Evolutionary conservation across 805 yeast genomes (phyloP).

Genomic region (Yamadazyma akitaensis): DNA sequence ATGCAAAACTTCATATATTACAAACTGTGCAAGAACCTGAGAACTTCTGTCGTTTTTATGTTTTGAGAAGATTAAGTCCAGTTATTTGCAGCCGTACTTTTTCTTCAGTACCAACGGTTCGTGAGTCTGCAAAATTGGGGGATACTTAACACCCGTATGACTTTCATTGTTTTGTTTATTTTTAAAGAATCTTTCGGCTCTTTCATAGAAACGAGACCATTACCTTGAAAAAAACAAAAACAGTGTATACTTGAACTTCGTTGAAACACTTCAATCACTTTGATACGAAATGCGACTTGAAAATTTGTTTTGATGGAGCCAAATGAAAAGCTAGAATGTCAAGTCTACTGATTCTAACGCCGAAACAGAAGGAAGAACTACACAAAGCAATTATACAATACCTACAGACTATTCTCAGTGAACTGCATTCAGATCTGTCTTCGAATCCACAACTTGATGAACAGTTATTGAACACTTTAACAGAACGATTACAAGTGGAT

Average conservation of each 20-base stretch:
- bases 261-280: background rate
- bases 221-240: too few species aligned
- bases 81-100: too few species aligned
- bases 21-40: too few species aligned
- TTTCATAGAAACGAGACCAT: too few species aligned
- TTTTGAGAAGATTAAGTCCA: too few species aligned
- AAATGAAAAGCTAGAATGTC: conserved; percentile 3
- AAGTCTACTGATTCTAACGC: conserved; percentile 27
- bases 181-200: too few species aligned
- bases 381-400: conserved; percentile 49
- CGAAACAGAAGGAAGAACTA: conserved; percentile 44
- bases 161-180: too few species aligned
- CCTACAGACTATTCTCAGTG: conserved; percentile 32
- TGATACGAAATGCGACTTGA: background rate
- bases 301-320: background rate
- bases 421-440: background rate
- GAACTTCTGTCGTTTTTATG: too few species aligned
- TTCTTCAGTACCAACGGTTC: too few species aligned
- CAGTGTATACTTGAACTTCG: background rate
- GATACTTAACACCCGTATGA: too few species aligned
- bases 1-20: too few species aligned
- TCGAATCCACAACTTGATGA: conserved; percentile 4
- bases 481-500: conserved; percentile 11
- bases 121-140: too few species aligned
- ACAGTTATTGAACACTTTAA: conserved; percentile 12